Base-by-base conservation (phyloP, 495 filamentous ascomycete species). In the Annulohypoxylon stygium region DNA sequence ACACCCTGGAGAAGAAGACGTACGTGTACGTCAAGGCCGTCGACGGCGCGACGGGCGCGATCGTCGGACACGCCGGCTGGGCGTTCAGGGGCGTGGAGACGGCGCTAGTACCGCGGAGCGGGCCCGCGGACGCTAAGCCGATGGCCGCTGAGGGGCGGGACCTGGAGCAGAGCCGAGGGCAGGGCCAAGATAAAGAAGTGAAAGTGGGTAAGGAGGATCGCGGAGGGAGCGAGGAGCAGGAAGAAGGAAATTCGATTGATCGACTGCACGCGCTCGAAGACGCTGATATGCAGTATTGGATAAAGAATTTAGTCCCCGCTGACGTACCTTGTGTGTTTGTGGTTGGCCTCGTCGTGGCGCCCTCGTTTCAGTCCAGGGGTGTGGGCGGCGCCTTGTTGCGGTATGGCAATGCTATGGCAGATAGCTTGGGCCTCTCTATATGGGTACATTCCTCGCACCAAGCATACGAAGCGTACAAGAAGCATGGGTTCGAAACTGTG, bases 361-460 rank as follows among this genome's bases (percentile, higher is more conserved):
- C 76, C 2, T 33, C 48, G 8, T 53, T 61, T 61, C 76, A 81
- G 23, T 61, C 75, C 34, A 77, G 75, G 16, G 83, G 85, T 6
- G 82, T 84, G 6, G 84, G 80, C 5, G 74, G 79, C 14, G 76
- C 81, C 71, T 78, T 86, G 4, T 65, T 87, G 12, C 65, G 78
- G 45, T 83, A 83, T 78, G 83, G 83, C 0, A 85, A 80, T 58
- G 71, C 79, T 30, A 71, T 81, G 34, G 83, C 83, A 1, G 85
- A 87, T 69, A 39, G 67, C n/a, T 58, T 80, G 8, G 80, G 82
- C 9, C 54, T 78, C 14, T 66, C 70, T 12, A 66, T 71, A 12
- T 79, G 78, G 78, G 76, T 78, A 23, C 76, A 78, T 45, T 79
- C 78, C 39, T 79, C 78, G 30, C 64, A 75, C 26, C 62, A 70